Conservation (phyloP, 2,329 filamentous ascomycete genomes). For the Hymenotorrendiella dingleyae region DNA sequence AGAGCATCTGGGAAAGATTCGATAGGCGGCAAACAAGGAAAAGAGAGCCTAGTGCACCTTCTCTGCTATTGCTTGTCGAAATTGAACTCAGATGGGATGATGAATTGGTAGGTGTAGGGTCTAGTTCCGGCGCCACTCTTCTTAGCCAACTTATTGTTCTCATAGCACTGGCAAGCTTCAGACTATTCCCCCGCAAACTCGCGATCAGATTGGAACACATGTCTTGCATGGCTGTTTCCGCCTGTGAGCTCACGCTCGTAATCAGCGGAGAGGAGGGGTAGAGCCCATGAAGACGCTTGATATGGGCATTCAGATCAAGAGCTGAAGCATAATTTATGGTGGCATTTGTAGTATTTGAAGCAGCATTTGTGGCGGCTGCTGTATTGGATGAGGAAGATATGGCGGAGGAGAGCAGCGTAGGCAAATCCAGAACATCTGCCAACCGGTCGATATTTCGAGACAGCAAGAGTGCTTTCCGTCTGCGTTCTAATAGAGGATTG, state of each 20-base stretch:
- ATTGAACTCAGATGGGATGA: conserved; percentile 3
- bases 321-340: conserved; percentile 79
- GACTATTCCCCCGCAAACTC: conserved; percentile 66
- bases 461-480: conserved; percentile 75
- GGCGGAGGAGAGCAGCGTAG: conserved; percentile 75
- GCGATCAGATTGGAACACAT: conserved; percentile 81
- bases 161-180: conserved; percentile 87
- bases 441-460: conserved; percentile 83
- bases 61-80: conserved; percentile 32
- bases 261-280: conserved; percentile 77
- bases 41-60: conserved; percentile 72
- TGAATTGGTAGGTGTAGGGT: conserved; percentile 34
- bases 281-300: conserved; percentile 74
- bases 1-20: conserved; percentile 72
- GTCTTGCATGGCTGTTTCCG: conserved; percentile 80
- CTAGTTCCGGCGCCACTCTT: conserved; percentile 76
- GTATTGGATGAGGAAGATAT: conserved; percentile 47
- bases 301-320: conserved; percentile 88
- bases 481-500: conserved; percentile 57
- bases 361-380: conserved; percentile 34
- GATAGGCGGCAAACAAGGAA: conserved; percentile 83
- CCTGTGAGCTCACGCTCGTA: conserved; percentile 65
- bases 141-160: conserved; percentile 88
- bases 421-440: conserved; percentile 85
- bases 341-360: conserved; percentile 28